Conservation (phyloP, 1,284 basidiomycete genomes). For the Hypsizygus ulmarius region DNA sequence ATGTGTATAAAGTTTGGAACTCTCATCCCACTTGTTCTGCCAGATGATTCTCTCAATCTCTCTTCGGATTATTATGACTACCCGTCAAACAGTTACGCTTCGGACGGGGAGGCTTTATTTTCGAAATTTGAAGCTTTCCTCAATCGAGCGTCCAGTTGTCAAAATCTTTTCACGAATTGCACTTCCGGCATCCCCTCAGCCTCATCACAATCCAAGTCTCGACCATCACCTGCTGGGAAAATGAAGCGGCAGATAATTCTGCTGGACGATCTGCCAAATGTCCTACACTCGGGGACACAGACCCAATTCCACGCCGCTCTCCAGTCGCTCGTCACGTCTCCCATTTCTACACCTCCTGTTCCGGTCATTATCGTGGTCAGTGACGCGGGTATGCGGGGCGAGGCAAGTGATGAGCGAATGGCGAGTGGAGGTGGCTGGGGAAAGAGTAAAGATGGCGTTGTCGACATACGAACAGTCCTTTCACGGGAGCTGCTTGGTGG, state of each 20-base stretch:
- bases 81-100: slow-evolving; percentile 23
- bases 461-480: slow-evolving; percentile 71
- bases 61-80: slow-evolving; percentile 4
- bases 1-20: neutral
- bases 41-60: slow-evolving; percentile 4
- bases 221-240: slow-evolving; percentile 14
- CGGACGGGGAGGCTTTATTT: slow-evolving; percentile 59
- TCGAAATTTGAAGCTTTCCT: slow-evolving; percentile 81
- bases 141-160: slow-evolving; percentile 66
- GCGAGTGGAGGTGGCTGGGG: slow-evolving; percentile 41
- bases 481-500: slow-evolving; percentile 57
- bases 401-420: slow-evolving; percentile 54
- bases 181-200: slow-evolving; percentile 12
- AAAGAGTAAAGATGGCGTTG: slow-evolving; percentile 46
- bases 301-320: slow-evolving; percentile 76
- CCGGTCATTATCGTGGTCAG: slow-evolving; percentile 87
- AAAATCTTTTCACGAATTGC: slow-evolving; percentile 45
- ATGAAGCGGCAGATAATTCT: slow-evolving; percentile 66
- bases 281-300: slow-evolving; percentile 74
- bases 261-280: slow-evolving; percentile 91
- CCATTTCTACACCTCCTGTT: slow-evolving; percentile 34
- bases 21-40: neutral
- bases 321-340: slow-evolving; percentile 48
- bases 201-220: slow-evolving; percentile 3
- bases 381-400: slow-evolving; percentile 76